Evolutionary conservation across 2,329 filamentous ascomycete genomes (phyloP), one percentile per base, ranked within the genome.

Genomic region (Trichoderma breve): DNA sequence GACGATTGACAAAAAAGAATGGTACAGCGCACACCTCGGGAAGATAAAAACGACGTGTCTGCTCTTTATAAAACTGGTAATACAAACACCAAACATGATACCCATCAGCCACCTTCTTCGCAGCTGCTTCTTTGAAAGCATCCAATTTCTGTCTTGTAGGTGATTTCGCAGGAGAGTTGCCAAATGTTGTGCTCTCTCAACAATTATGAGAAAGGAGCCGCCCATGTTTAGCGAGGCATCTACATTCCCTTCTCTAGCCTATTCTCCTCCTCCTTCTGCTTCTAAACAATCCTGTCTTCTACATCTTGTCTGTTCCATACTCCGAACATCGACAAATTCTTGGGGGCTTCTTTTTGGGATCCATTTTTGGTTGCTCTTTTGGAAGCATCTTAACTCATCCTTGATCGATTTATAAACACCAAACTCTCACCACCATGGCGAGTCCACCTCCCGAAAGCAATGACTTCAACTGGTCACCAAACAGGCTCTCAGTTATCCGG

Each of bases 281-380:
- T 43, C 39, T 7, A 24, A 11, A 8, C 28, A 6, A 21, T n/a
- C 57, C 15, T 51, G 7, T 15, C 32, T 62, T 43, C 43, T 21
- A 57, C 21, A 58, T 32, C 26, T 57, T 55, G 18, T 12, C 30
- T 8, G 43, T 9, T 39, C 18, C 11, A 28, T 60, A 28, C 47
- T 53, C 14, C 18, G 21, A 12, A 34, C n/a, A 21, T 14, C 36
- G 32, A 39, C 66, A 61, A 24, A 24, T 58, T 67, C 51, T 72
- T 75, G 76, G 74, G 67, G 5, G 57, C 67, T 65, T 69, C 43
- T 74, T 74, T 76, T 77, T 76, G 73, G 73, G 69, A 71, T 68
- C 72, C 73, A 39, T 75, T 76, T 76, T 76, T 74, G 73, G 74
- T 70, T 74, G 70, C 71, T 73, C 63, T 78, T 74, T 79, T 78